These are phyloP conservation scores for Aspergillus biplanus DNA, from an alignment of 495 filamentous ascomycete genomes.

Conservation along the genomic window DNA sequence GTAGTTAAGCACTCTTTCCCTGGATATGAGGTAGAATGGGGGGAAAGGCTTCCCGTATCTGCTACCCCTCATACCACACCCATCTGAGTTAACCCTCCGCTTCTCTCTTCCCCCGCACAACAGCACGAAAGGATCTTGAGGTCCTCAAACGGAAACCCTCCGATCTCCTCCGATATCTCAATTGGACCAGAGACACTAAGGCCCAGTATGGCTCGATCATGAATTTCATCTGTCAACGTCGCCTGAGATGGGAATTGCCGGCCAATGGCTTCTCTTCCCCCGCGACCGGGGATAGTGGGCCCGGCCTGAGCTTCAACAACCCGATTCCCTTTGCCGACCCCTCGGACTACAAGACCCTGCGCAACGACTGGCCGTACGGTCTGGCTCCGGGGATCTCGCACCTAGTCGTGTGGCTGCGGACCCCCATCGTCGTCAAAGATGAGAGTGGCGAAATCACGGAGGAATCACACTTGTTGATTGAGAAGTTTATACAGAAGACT, in stretches of 20 bases:
- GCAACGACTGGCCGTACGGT: slow-evolving; percentile 94
- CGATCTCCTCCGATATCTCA: slow-evolving; percentile 80
- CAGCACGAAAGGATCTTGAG: slow-evolving; percentile 72
- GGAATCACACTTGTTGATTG: slow-evolving; percentile 63
- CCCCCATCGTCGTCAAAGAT: slow-evolving; percentile 50
- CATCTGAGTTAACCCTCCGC: neutral
- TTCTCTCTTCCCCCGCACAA: slow-evolving; percentile 11
- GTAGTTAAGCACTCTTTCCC: no score
- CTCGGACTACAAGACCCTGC: slow-evolving; percentile 73
- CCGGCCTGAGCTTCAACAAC: slow-evolving; percentile 40
- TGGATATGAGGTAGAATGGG: no score
- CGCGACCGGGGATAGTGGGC: slow-evolving; percentile 27
- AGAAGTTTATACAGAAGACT: slow-evolving; percentile 65
- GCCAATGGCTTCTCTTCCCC: slow-evolving; percentile 12
- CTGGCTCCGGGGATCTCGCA: slow-evolving; percentile 67
- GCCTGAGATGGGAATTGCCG: slow-evolving; percentile 69
- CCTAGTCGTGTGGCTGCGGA: slow-evolving; percentile 62
- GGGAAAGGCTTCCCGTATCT: slow-evolving; percentile 12
- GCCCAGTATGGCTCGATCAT: slow-evolving; percentile 75
- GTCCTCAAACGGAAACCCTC: slow-evolving; percentile 81
- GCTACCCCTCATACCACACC: slow-evolving; percentile 12
- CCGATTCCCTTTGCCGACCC: slow-evolving; percentile 67
- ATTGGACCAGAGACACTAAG: slow-evolving; percentile 74
- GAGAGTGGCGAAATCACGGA: slow-evolving; percentile 73
- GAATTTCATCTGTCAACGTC: slow-evolving; percentile 72